Conservation (phyloP, 352 stramenopile genomes). For the Pythium dissotocum region DNA sequence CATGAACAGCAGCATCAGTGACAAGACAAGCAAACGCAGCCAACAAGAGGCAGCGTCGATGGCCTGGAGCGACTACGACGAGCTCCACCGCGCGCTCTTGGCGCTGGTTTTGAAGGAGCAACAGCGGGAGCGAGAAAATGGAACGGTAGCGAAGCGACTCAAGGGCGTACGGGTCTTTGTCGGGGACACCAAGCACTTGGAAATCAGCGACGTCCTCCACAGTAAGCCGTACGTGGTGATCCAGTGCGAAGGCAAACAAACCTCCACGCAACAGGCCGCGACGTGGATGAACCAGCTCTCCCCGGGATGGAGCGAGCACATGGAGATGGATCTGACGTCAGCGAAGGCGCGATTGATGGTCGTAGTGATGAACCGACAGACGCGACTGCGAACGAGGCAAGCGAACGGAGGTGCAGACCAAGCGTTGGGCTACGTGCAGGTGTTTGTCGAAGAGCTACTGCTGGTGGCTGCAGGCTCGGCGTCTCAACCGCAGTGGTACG, state of each 20-base stretch:
- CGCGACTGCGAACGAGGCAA: slow-evolving; percentile 6
- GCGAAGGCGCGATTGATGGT: slow-evolving; percentile 40
- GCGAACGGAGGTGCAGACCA: slow-evolving; percentile 25
- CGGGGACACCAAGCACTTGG: slow-evolving; percentile 42
- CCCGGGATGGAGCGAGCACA: slow-evolving; percentile 59
- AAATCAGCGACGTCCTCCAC: slow-evolving; percentile 41
- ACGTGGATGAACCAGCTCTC: slow-evolving; percentile 57
- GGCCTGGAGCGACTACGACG: slow-evolving; percentile 47
- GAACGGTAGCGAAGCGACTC: slow-evolving; percentile 20
- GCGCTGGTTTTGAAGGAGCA: slow-evolving; percentile 24
- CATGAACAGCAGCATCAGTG: slow-evolving; percentile 2
- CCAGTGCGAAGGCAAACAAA: slow-evolving; percentile 42
- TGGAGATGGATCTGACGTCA: slow-evolving; percentile 53
- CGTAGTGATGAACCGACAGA: slow-evolving; percentile 43
- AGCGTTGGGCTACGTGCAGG: slow-evolving; percentile 41
- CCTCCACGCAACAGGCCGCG: slow-evolving; percentile 32
- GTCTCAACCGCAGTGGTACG: slow-evolving; percentile 18
- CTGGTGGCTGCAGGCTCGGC: slow-evolving; percentile 14
- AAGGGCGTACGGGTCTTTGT: slow-evolving; percentile 46
- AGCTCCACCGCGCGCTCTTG: slow-evolving; percentile 47
- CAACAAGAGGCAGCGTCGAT: slow-evolving; percentile 21
- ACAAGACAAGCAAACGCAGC: slow-evolving; percentile 19
- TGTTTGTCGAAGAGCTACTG: slow-evolving; percentile 40
- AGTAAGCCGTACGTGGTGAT: slow-evolving; percentile 53
- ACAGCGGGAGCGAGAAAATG: neutral